Conservation (phyloP, 352 stramenopile genomes). For the Plasmopara viticola region DNA sequence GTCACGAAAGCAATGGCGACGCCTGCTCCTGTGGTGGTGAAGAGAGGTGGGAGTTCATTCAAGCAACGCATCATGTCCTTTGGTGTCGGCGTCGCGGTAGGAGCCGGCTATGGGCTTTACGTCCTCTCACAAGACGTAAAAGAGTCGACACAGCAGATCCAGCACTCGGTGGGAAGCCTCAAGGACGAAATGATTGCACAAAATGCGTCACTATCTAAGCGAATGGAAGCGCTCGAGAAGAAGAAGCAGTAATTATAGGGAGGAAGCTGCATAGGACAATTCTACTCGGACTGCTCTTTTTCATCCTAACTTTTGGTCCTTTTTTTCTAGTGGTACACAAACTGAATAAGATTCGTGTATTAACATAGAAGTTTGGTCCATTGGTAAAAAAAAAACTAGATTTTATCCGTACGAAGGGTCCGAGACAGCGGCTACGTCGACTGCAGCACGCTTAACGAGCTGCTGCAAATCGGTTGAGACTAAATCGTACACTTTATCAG, state of each 20-base stretch:
- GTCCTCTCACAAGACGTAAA: conserved; percentile 69
- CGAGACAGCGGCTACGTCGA: conserved; percentile 3
- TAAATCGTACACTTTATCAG: conserved; percentile 52
- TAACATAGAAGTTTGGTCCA: too few relatives aligned
- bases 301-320: neutral
- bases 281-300: too few relatives aligned
- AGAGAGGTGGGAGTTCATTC: conserved; percentile 60
- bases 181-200: conserved; percentile 67
- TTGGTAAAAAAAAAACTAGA: neutral
- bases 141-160: conserved; percentile 63
- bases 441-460: conserved; percentile 24
- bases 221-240: conserved; percentile 72
- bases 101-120: conserved; percentile 58
- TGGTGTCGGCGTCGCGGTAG: conserved; percentile 56
- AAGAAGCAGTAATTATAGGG: conserved; percentile 26
- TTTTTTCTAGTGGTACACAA: neutral
- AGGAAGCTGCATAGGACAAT: too few relatives aligned
- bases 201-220: conserved; percentile 63
- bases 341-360: neutral
- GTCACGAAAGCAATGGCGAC: conserved; percentile 15
- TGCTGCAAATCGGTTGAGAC: conserved; percentile 49
- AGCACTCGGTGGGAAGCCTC: conserved; percentile 50
- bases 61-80: conserved; percentile 67
- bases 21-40: conserved; percentile 26
- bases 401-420: conserved; percentile 7